Evolutionary conservation across 495 filamentous ascomycete species (phyloP).

Genomic region (Xylaria castorea): DNA sequence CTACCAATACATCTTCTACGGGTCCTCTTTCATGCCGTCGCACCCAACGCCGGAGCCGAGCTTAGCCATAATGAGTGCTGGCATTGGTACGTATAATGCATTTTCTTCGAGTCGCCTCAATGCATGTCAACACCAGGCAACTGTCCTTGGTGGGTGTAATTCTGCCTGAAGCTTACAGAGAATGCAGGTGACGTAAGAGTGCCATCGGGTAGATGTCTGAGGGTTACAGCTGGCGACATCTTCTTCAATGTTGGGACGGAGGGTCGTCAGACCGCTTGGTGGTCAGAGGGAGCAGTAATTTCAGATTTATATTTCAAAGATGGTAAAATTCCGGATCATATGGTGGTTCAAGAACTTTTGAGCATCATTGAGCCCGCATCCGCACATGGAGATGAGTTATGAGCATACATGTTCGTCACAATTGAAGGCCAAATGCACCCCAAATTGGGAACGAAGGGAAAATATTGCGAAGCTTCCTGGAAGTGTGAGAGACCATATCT

Average conservation of each 20-base stretch:
- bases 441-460: not conserved
- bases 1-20: constrained; percentile 6
- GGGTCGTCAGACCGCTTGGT: constrained; percentile 11
- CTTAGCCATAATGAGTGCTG: constrained; percentile 14
- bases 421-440: not conserved
- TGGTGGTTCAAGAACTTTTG: not conserved
- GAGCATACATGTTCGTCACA: not conserved
- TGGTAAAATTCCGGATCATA: not conserved
- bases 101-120: not conserved
- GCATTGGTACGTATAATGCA: not conserved
- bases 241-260: constrained; percentile 18
- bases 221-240: not conserved
- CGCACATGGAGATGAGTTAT: not conserved
- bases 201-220: constrained; percentile 7
- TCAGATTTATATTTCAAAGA: constrained; percentile 16
- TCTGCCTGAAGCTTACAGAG: not conserved
- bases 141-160: not conserved
- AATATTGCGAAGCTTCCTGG: not conserved
- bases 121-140: not conserved
- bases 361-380: not conserved
- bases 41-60: constrained; percentile 7
- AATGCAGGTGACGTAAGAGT: constrained; percentile 9
- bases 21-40: constrained; percentile 8
- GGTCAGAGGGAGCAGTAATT: constrained; percentile 4
- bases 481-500: not conserved